Evolutionary conservation across 2,329 filamentous ascomycete genomes (phyloP).

Genomic region (Diaporthe sp.): DNA sequence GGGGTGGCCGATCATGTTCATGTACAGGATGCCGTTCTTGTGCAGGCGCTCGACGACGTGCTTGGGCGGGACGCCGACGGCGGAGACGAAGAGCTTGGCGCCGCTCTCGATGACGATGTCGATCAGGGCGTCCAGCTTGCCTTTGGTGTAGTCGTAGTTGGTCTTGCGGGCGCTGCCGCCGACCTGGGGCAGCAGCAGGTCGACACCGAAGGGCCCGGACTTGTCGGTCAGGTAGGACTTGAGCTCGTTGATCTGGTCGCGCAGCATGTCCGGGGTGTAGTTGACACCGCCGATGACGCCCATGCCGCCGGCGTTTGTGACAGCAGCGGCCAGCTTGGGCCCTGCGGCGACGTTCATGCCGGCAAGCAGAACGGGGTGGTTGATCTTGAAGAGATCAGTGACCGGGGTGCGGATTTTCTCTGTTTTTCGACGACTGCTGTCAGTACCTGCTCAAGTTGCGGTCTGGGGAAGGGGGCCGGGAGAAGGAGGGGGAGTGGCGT

Average conservation of each 20-base stretch:
- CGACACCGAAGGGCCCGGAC: conserved; percentile 95
- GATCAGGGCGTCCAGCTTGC: conserved; percentile 91
- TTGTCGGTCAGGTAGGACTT: conserved; percentile 91
- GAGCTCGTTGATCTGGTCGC: conserved; percentile 93
- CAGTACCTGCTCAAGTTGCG: background rate
- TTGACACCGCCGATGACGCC: conserved; percentile 96
- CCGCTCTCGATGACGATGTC: conserved; percentile 94
- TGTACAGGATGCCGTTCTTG: conserved; percentile 89
- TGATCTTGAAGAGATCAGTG: conserved; percentile 98
- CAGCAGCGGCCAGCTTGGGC: conserved; percentile 94
- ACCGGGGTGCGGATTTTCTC: conserved; percentile 91
- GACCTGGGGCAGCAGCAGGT: conserved; percentile 93
- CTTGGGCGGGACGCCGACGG: conserved; percentile 93
- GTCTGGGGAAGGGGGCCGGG: conserved; percentile 4
- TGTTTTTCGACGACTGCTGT: conserved; percentile 52
- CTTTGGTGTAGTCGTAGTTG: conserved; percentile 99
- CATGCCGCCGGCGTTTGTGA: conserved; percentile 95
- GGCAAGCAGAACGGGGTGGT: conserved; percentile 94
- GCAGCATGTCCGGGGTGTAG: conserved; percentile 97
- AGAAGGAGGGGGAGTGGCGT: conserved; percentile 25
- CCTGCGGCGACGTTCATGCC: conserved; percentile 99
- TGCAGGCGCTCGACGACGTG: conserved; percentile 91
- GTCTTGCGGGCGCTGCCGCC: conserved; percentile 95
- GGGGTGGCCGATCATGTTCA: conserved; percentile 99
- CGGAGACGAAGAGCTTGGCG: conserved; percentile 94